phyloP scores from a whole-genome alignment of 129 eudicot genomes.

The Deinandra increscens region DNA sequence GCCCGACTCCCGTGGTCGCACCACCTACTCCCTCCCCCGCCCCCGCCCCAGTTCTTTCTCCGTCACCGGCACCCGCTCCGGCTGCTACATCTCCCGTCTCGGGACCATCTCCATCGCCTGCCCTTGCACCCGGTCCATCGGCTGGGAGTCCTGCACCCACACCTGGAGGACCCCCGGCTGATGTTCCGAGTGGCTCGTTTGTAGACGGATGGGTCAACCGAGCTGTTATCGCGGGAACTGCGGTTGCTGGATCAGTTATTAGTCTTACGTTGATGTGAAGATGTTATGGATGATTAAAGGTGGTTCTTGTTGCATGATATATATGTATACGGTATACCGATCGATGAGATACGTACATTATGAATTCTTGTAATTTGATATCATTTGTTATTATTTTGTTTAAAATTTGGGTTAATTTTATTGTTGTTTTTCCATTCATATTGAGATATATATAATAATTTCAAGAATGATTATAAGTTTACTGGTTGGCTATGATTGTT shows the following conservation, averaged over 20 bases:
- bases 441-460: constrained; percentile 10
- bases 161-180: constrained; percentile 32
- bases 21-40: constrained; percentile 44
- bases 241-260: constrained; percentile 42
- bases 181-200: constrained; percentile 32
- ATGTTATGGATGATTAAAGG: not conserved
- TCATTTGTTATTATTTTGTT: not conserved
- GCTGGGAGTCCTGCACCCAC: constrained; percentile 30
- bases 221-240: constrained; percentile 43
- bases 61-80: constrained; percentile 23
- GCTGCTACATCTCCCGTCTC: constrained; percentile 26
- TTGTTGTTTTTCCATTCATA: not conserved
- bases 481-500: too few species aligned
- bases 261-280: constrained; percentile 45
- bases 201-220: constrained; percentile 37
- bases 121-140: constrained; percentile 33
- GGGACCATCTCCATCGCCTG: constrained; percentile 33
- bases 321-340: too few species aligned
- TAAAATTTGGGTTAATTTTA: not conserved
- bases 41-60: constrained; percentile 30
- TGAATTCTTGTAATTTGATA: constrained; percentile 12
- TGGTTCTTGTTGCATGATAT: not conserved
- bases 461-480: too few species aligned
- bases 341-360: not conserved
- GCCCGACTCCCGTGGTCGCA: constrained; percentile 29